These are phyloP conservation scores for Cerioporus squamosus DNA, from an alignment of 1,284 basidiomycete genomes.

Conservation along the genomic window DNA sequence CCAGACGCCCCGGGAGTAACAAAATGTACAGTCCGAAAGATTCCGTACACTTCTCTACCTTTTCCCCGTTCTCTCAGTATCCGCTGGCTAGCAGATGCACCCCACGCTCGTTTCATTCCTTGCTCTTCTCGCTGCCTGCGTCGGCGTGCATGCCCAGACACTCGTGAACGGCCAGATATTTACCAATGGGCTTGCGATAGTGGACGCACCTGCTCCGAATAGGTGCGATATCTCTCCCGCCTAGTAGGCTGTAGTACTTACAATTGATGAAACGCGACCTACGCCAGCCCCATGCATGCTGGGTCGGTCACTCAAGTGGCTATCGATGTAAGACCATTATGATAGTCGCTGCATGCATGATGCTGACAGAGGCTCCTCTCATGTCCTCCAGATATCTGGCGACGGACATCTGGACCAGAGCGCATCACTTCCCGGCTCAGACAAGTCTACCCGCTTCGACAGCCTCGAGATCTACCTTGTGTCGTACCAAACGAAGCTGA, in stretches of 20 bases:
- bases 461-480: conserved; percentile 53
- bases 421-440: conserved; percentile 44
- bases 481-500: conserved; percentile 45
- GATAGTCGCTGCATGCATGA: background rate
- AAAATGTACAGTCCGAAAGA: background rate
- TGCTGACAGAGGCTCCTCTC: background rate
- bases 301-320: conserved; percentile 46
- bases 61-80: background rate
- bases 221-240: conserved; percentile 40
- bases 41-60: background rate
- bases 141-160: conserved; percentile 30
- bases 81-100: conserved; percentile 18
- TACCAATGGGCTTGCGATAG: conserved; percentile 54
- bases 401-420: conserved; percentile 47
- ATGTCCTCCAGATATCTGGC: conserved; percentile 45
- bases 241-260: background rate
- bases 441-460: conserved; percentile 45
- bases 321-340: conserved; percentile 42
- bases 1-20: background rate
- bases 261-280: background rate
- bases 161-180: conserved; percentile 47
- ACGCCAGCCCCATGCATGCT: conserved; percentile 35
- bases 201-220: conserved; percentile 48
- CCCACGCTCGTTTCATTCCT: conserved; percentile 27
- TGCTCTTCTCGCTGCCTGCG: conserved; percentile 11